Percentiles rank a stretch among this genome's conserved stretches.
Conservation (phyloP, 2,329 filamentous ascomycete genomes). For the Pestalotiopsis sp. region DNA sequence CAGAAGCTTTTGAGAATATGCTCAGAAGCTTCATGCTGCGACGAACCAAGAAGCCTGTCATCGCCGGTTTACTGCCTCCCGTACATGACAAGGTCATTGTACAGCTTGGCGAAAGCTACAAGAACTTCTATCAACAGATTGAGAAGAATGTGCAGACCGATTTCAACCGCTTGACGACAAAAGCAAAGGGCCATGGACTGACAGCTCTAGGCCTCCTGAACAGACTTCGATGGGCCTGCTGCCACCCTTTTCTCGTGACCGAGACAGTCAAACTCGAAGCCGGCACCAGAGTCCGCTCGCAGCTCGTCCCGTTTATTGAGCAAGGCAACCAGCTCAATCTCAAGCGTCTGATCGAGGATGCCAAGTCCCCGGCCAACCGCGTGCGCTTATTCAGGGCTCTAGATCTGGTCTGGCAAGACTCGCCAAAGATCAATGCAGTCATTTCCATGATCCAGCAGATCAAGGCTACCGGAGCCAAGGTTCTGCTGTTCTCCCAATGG, state of each 20-base stretch:
- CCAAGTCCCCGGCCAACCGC: conserved; percentile 66
- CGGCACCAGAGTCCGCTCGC: conserved; percentile 31
- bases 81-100: conserved; percentile 65
- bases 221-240: conserved; percentile 78
- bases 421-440: conserved; percentile 74
- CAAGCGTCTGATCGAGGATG: conserved; percentile 66
- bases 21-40: conserved; percentile 82
- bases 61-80: conserved; percentile 76
- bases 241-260: conserved; percentile 72
- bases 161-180: conserved; percentile 29
- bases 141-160: conserved; percentile 26
- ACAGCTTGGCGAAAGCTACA: conserved; percentile 68
- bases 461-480: conserved; percentile 65
- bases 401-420: conserved; percentile 70
- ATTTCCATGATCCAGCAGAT: conserved; percentile 63
- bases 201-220: conserved; percentile 37
- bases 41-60: conserved; percentile 76
- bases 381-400: conserved; percentile 72
- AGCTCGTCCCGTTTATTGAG: conserved; percentile 31
- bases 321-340: conserved; percentile 43
- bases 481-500: conserved; percentile 82
- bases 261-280: conserved; percentile 43
- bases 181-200: conserved; percentile 9
- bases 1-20: conserved; percentile 69
- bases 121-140: conserved; percentile 65